These are phyloP conservation scores for Cyphellophora europaea DNA, from an alignment of 2,329 filamentous ascomycete genomes.

Conservation along the genomic window DNA sequence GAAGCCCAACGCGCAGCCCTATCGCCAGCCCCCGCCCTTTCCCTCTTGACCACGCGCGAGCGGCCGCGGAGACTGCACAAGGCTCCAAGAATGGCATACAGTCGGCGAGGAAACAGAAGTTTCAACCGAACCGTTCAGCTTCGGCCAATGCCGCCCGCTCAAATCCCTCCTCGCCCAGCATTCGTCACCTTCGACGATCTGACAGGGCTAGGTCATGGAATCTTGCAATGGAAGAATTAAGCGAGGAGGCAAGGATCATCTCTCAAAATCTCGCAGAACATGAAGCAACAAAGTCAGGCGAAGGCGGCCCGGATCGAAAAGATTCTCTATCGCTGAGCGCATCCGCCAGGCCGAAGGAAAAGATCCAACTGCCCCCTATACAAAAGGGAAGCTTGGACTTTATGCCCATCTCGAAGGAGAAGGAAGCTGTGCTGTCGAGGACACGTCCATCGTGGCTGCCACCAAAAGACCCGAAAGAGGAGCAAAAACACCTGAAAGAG, in stretches of 20 bases:
- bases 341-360: not conserved
- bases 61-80: conserved; percentile 18
- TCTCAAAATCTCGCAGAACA: conserved; percentile 52
- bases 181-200: conserved; percentile 11
- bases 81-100: not conserved
- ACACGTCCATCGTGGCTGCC: conserved; percentile 61
- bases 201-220: conserved; percentile 51
- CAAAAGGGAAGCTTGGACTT: conserved; percentile 57
- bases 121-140: conserved; percentile 7
- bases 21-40: conserved; percentile 27
- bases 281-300: conserved; percentile 43
- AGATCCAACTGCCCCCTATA: conserved; percentile 49
- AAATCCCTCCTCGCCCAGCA: conserved; percentile 20
- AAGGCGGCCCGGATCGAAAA: conserved; percentile 27
- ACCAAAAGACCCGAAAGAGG: conserved; percentile 72
- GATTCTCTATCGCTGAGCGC: too few relatives aligned
- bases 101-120: conserved; percentile 1
- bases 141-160: conserved; percentile 9
- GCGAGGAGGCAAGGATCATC: conserved; percentile 50
- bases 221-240: conserved; percentile 46
- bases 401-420: conserved; percentile 57
- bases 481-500: conserved; percentile 73
- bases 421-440: conserved; percentile 54
- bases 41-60: conserved; percentile 30
- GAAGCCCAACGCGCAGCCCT: conserved; percentile 29